Evolutionary conservation across 1,139 yeast species (phyloP), one percentile per base, ranked within the genome.

Genomic region (Nematodospora anomalae): DNA sequence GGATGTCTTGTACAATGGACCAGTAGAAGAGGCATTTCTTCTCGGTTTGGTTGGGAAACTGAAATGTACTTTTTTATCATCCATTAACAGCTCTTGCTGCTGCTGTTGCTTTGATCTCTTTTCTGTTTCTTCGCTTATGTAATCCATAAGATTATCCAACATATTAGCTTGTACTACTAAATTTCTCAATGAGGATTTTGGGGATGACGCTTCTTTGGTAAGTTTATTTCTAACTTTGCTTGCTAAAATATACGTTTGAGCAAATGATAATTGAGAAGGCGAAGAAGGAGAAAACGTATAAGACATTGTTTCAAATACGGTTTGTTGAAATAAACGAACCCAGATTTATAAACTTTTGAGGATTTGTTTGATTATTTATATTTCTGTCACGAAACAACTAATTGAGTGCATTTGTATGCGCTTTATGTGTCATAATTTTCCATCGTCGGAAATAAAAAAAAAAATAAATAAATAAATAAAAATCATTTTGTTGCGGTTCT

Each of bases 101-200:
- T 31, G 32, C 13, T 39, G 38, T 16, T 38, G 33, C 22, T 24
- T 21, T 6, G 41, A 35, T 46, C 64, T 51, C 43, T 57, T 62
- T 32, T 55, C 56, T 16, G 64, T 58, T 47, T 63, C 71, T 8
- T 50, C 51, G 10, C 62, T 48, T 24, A 70, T 67, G 43, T 60
- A 60, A 50, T 79, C 89, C 79, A 84, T 80, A 31, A 85, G 55
- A 45, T 70, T 70, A 53, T 85, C 95, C 42, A 85, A 68, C 66
- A 85, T 64, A 57, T 84, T 85, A 13, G 94, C 92, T 58, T 85
- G 94, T 23, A 80, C 73, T 3, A 85, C 90, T 32, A 85, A 68
- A 33, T 70, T 62, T 42, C 88, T 69, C 37, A 85, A 66, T 42
- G 79, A 65, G 28, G 82, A 76, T 47, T 80, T 84, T 6, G 76